A percentile compares a stretch with the other conserved stretches of the same genome.
Conservation (phyloP, 2,329 filamentous ascomycete species). For the Paecilomyces niveus region DNA sequence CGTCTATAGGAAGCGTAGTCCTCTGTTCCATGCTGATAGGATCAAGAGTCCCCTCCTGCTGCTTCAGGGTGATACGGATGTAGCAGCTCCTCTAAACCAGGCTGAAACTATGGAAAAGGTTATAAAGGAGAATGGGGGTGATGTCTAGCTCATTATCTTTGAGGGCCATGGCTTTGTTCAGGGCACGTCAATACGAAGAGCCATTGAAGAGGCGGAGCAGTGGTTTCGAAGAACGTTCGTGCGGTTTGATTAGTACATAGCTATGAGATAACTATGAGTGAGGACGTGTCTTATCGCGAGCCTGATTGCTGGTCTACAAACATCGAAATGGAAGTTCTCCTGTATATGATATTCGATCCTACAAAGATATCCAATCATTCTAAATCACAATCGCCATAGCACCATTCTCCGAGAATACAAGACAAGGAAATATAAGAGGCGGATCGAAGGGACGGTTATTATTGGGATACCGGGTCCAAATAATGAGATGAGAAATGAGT, state of each 20-base stretch:
- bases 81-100: slow-evolving; percentile 53
- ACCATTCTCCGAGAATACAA: neutral
- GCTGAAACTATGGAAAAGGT: slow-evolving; percentile 43
- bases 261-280: neutral
- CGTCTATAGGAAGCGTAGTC: slow-evolving; percentile 43
- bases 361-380: neutral
- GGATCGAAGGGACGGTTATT: neutral
- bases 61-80: slow-evolving; percentile 51
- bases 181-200: neutral
- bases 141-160: neutral
- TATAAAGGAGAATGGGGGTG: neutral
- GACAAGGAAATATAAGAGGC: neutral
- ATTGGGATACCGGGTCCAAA: slow-evolving; percentile 11
- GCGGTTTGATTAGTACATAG: neutral
- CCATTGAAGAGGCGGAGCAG: neutral
- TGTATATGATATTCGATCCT: neutral
- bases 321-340: neutral
- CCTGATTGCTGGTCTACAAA: neutral
- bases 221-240: neutral
- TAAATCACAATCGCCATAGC: neutral
- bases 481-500: neutral
- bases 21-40: slow-evolving; percentile 41
- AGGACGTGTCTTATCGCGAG: neutral
- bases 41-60: slow-evolving; percentile 48
- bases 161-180: neutral